Evolutionary conservation across 306 rosid genomes (phyloP), one percentile per base, ranked within the genome.

Genomic region (Cyclanthera cordifolia): DNA sequence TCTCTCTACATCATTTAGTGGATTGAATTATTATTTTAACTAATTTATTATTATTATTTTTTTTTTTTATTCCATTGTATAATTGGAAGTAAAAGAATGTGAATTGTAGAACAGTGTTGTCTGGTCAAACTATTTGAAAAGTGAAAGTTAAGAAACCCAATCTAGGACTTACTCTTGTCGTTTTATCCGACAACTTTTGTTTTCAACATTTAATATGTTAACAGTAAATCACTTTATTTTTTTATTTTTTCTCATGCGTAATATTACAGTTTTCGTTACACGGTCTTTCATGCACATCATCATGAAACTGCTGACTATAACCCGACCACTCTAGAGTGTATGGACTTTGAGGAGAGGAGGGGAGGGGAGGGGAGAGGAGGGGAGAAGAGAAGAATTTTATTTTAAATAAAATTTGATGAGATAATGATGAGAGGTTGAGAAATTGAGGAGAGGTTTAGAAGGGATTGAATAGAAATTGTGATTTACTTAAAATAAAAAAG

Each of bases 111-210:
- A n/a, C n/a, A n/a, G n/a, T n/a, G 24, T 23, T 45, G 28, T 23
- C 12, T 66, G 55, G 71, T 66, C 71, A 66, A 66, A 66, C 24
- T 7, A 39, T 25, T 25, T 47, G 43, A 66, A 64, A 66, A 66
- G 55, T 66, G 70, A 66, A 25, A 66, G 71, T 66, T 45, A 0
- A 23, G 34, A 21, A 2, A 65, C 20, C 41, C 39, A 24, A 7
- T 66, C 41, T 8, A 5, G 6, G 16, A 1, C 46, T 64, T 46
- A 41, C 53, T 64, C 54, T 66, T 66, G 71, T 66, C 71, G 71
- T 66, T 49, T 66, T 47, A 49, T 47, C 41, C 24, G 43, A 66
- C 70, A 45, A 0, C 46, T 46, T 47, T 24, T 66, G 55, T 66
- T 66, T 66, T 7, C 43, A 8, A 8, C 24, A 66, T 46, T 66